Conservation (phyloP, 1,284 basidiomycete genomes). For the Singerocomus rubriflavus region DNA sequence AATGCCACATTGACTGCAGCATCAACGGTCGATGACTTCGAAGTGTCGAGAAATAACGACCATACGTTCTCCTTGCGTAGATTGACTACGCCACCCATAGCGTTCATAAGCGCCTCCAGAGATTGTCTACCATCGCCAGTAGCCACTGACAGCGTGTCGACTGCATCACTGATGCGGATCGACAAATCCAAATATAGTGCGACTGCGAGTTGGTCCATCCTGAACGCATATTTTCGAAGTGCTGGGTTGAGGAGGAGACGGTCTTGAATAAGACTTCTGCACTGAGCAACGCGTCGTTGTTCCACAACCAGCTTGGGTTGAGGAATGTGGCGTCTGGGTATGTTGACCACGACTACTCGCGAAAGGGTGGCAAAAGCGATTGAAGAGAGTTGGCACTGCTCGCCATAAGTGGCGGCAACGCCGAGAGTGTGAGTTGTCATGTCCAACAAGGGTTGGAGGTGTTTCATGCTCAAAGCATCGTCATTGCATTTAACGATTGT, state of each 20-base stretch:
- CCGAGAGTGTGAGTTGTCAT: constrained; percentile 29
- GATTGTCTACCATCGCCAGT: constrained; percentile 29
- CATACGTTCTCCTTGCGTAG: constrained; percentile 34
- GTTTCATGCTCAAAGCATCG: constrained; percentile 17
- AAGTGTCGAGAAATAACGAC: constrained; percentile 36
- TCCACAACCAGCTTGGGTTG: constrained; percentile 7
- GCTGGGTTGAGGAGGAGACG: constrained; percentile 31
- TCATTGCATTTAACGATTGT: constrained; percentile 23
- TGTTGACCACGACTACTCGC: constrained; percentile 32
- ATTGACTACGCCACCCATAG: constrained; percentile 36
- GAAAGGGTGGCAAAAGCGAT: constrained; percentile 39
- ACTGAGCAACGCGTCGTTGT: constrained; percentile 17
- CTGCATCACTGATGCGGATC: constrained; percentile 37
- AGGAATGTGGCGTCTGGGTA: constrained; percentile 20
- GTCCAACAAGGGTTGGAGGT: constrained; percentile 30
- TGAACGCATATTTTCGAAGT: constrained; percentile 39
- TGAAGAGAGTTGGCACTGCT: constrained; percentile 31
- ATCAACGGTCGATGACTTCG: constrained; percentile 18
- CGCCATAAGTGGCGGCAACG: constrained; percentile 39
- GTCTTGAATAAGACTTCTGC: constrained; percentile 29
- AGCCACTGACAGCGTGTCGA: constrained; percentile 44
- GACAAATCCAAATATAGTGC: constrained; percentile 41
- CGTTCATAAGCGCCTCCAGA: constrained; percentile 36
- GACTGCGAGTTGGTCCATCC: constrained; percentile 42
- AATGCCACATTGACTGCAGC: constrained; percentile 27